Base-by-base conservation (phyloP, 495 filamentous ascomycete genomes). In the Penicillium angulare region DNA sequence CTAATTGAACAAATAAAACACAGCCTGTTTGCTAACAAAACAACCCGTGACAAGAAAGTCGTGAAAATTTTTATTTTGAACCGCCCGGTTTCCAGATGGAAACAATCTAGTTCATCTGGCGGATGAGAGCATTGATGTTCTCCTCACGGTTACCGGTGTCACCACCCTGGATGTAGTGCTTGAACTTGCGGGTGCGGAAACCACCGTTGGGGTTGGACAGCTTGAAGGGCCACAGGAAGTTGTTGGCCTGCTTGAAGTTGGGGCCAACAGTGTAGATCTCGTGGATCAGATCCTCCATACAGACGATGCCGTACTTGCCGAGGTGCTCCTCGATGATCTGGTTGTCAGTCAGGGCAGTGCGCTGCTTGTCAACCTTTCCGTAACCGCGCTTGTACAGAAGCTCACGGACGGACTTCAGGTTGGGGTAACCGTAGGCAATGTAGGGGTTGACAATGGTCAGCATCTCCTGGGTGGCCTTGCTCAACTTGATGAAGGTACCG, bases 221-320 rank as follows among this genome's bases (percentile, higher is more conserved):
- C 87, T 98, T 97, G 86, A 98, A 98, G 65, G 93, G 93, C 93
- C 93, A 98, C 42, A 98, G 80, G 84, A 97, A 97, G 87, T 97
- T 98, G 83, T 89, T 87, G 69, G 89, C 90, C 82, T 97, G 91
- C 87, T 98, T 98, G 88, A 98, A 98, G 83, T 96, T 96, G 79
- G 92, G 91, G 65, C 92, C 93, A 56, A 97, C 93, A 52, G 91
- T 96, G 81, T 83, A 90, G 80, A 98, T 96, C 83, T 98, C 93
- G 83, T 98, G 93, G 76, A 98, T 92, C 62, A 98, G 77, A 80
- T 97, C 93, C 81, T 98, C 93, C 77, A 98, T 92, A 71, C 92
- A 98, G 81, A 98, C 90, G 72, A 98, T 96, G 71, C 93, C 92
- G 79, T 87, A 95, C 83, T 96, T 89, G 78, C 93, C 93, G 61